Conservation (phyloP, 176 grass and related monocot genomes). For the Canna indica region DNA sequence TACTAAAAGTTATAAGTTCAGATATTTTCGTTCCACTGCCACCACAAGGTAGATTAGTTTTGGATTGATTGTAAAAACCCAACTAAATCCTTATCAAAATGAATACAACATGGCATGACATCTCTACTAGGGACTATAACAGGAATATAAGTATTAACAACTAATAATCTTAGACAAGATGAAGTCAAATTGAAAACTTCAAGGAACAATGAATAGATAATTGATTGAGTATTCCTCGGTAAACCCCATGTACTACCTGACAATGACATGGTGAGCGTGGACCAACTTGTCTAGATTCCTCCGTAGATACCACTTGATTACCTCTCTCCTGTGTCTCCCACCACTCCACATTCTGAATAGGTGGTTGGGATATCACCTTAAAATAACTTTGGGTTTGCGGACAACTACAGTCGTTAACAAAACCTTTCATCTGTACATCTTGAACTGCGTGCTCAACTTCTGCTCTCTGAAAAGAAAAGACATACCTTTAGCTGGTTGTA, state of each 20-base stretch:
- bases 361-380: conserved; percentile 21
- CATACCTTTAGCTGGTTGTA: conserved; percentile 27
- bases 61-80: too few species aligned
- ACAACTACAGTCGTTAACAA: conserved; percentile 53
- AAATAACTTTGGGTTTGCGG: conserved; percentile 26
- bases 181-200: background rate
- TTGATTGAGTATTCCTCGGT: background rate
- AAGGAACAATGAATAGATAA: background rate
- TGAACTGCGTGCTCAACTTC: conserved; percentile 33
- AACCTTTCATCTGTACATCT: conserved; percentile 56
- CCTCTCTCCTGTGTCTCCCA: conserved; percentile 64
- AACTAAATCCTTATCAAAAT: too few species aligned
- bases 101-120: too few species aligned
- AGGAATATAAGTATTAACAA: background rate
- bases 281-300: conserved; percentile 66
- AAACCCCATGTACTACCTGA: conserved; percentile 40
- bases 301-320: conserved; percentile 38
- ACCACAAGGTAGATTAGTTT: too few species aligned
- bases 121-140: too few species aligned
- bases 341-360: conserved; percentile 38
- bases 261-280: conserved; percentile 44
- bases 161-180: background rate
- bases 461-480: conserved; percentile 26
- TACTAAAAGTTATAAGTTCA: too few species aligned
- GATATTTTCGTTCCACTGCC: too few species aligned